phyloP scores from a whole-genome alignment of 805 yeast species.

The Schwanniomyces vanrijiae region DNA sequence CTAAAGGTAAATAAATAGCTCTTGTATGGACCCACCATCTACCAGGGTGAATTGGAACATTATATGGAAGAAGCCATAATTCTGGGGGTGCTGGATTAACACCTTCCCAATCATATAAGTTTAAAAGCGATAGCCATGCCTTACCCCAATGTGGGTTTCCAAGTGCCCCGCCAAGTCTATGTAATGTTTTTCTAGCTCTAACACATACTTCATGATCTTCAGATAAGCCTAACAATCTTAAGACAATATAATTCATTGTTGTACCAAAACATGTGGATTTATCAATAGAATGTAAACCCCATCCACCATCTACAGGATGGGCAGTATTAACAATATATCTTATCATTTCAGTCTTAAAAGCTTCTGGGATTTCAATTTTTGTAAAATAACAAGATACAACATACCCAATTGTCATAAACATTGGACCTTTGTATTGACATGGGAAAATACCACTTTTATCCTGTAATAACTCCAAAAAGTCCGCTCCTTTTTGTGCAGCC shows the following conservation, averaged over 20 bases:
- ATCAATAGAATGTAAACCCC: conserved; percentile 95
- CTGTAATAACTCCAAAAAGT: conserved; percentile 68
- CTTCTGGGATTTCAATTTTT: conserved; percentile 65
- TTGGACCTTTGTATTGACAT: conserved; percentile 93
- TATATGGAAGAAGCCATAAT: conserved; percentile 82
- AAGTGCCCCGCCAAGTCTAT: conserved; percentile 81
- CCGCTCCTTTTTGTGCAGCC: conserved; percentile 73
- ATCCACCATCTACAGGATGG: conserved; percentile 99
- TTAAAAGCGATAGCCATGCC: conserved; percentile 79
- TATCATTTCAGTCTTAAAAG: conserved; percentile 65
- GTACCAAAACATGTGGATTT: conserved; percentile 97
- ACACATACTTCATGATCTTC: conserved; percentile 73
- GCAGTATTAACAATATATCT: conserved; percentile 88
- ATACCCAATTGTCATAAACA: conserved; percentile 94
- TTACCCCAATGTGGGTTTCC: conserved; percentile 98
- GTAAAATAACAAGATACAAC: conserved; percentile 73
- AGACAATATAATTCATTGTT: conserved; percentile 75
- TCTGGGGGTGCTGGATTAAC: conserved; percentile 99
- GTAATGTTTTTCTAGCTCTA: conserved; percentile 72
- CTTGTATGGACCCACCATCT: conserved; percentile 99
- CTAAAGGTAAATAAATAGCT: conserved; percentile 84
- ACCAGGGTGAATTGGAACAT: conserved; percentile 85
- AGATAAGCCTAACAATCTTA: conserved; percentile 77
- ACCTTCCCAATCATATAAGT: conserved; percentile 91
- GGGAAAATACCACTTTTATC: conserved; percentile 88